Base-by-base conservation (phyloP, 1,284 basidiomycete species). In the Moesziomyces antarcticus region DNA sequence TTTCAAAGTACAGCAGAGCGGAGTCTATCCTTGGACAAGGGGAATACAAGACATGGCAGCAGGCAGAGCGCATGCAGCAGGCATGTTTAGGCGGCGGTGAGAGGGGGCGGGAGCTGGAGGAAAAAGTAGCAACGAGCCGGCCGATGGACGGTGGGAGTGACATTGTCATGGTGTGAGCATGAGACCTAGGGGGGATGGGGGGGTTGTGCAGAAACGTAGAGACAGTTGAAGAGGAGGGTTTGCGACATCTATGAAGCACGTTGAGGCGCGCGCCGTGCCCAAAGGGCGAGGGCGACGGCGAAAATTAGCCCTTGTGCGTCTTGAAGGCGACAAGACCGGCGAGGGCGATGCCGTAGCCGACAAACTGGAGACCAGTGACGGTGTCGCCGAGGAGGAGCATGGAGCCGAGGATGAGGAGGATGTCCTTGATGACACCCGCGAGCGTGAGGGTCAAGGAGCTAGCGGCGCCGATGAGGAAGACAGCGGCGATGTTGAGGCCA, bases 381-480 rank as follows among this genome's bases (percentile, higher is more conserved):
- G 86, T 84, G 41, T 89, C 89, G 47, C 92, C 90, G 80, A 96
- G 94, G 65, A 97, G 86, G 67, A 93, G 85, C 58, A 96, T 94
- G 3, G 92, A 93, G 50, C 93, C 94, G 6, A 90, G 87, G 85
- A 99, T 94, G 73, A 98, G 90, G 40, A 98, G 88, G 73, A 98
- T 97, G 84, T 98, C 94, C 91, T 92, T 81, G 45, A 97, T 91
- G 18, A 99, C 95, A 66, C 96, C 96, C 8, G 95, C 93, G 11
- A 98, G 89, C 2, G 95, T 98, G 71, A 98, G 87, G 7, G 97
- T 90, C 61, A 98, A 88, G 1, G 94, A 93, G 62, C 90, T 91
- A 1, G 91, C 93, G 0, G 90, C 92, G 54, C 94, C 89, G 50
- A 98, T 94, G 66, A 98, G 88, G 88, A 96, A 98, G 25, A 98